Evolutionary conservation across 176 grass and related monocot species (phyloP).

Genomic region (Neostapfia colusana): DNA sequence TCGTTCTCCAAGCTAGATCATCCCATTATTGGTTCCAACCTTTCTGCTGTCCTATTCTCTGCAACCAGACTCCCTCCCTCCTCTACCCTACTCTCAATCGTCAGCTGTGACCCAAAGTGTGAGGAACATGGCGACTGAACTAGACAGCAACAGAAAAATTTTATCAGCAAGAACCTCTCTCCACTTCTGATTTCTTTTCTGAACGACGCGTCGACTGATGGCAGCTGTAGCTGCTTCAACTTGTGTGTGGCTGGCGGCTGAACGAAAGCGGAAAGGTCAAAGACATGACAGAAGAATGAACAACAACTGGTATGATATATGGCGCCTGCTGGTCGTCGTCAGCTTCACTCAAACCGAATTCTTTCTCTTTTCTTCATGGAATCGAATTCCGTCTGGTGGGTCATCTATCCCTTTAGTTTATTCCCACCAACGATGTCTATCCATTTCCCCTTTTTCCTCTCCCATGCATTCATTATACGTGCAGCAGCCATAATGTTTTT

Average conservation of each 20-base stretch:
- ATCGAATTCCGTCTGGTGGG: conserved; percentile 26
- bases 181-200: too few relatives aligned
- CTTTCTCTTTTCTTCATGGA: conserved; percentile 33
- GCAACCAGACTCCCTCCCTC: not conserved
- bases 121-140: too few relatives aligned
- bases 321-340: conserved; percentile 16
- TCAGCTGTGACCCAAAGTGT: too few relatives aligned
- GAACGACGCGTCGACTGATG: not conserved
- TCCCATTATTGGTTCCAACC: conserved; percentile 42
- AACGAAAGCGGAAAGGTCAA: conserved; percentile 36
- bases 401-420: conserved; percentile 17
- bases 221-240: not conserved
- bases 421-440: conserved; percentile 27
- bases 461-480: not conserved
- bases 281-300: conserved; percentile 26
- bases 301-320: too few relatives aligned
- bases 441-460: conserved; percentile 6
- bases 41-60: not conserved
- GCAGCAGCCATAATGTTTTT: too few relatives aligned
- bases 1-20: conserved; percentile 26
- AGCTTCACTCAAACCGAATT: conserved; percentile 2
- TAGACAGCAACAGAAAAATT: too few relatives aligned
- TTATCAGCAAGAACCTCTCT: too few relatives aligned
- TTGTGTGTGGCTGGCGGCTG: conserved; percentile 13
- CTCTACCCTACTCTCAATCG: too few relatives aligned